Evolutionary conservation across 805 yeast species (phyloP).

Genomic region (Suhomyces sp.): DNA sequence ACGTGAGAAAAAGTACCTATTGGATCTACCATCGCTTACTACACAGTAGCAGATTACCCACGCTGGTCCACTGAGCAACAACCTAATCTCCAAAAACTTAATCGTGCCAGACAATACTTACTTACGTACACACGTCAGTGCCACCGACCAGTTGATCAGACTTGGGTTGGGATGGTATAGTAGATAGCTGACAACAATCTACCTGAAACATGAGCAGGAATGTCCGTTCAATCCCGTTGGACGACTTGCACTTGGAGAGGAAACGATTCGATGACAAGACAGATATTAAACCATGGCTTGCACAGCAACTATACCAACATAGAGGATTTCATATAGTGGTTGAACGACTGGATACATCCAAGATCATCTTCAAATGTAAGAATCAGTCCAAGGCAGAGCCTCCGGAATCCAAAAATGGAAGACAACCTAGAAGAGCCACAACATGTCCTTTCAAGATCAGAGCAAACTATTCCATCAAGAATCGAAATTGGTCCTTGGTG

Average conservation of each 20-base stretch:
- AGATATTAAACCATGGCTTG: conserved; percentile 64
- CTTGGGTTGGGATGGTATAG: too few species aligned
- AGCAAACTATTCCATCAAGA: conserved; percentile 56
- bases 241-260: conserved; percentile 20
- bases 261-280: conserved; percentile 35
- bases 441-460: conserved; percentile 65
- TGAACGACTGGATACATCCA: conserved; percentile 59
- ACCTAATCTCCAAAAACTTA: too few species aligned
- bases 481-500: conserved; percentile 57
- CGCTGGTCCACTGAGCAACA: too few species aligned
- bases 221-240: too few species aligned
- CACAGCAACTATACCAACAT: conserved; percentile 39
- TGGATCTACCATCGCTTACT: too few species aligned
- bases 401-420: conserved; percentile 1
- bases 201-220: too few species aligned
- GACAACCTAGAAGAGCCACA: conserved; percentile 20
- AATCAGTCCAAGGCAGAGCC: conserved; percentile 17
- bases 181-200: too few species aligned
- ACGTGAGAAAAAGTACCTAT: too few species aligned
- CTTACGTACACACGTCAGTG: too few species aligned
- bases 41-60: too few species aligned
- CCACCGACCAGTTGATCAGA: too few species aligned
- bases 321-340: conserved; percentile 58
- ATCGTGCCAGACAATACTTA: too few species aligned
- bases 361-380: conserved; percentile 63